phyloP scores from a whole-genome alignment of 208 protist species.

The Trypanosoma boissoni region DNA sequence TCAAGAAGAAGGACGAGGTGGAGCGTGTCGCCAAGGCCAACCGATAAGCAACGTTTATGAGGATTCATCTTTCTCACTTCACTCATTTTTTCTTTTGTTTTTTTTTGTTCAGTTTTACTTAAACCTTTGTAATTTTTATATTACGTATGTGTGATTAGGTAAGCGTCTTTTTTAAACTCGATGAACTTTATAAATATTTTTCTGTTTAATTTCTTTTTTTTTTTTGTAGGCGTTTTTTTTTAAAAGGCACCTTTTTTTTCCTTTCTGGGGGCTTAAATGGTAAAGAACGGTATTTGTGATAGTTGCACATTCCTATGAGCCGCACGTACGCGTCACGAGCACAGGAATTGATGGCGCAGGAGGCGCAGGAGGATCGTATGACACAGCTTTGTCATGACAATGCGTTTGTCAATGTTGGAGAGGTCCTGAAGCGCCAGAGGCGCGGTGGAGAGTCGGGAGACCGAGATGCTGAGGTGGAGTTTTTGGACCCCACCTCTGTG shows the following conservation, averaged over 20 bases:
- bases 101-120: constrained; percentile 4
- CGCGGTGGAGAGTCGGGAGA: constrained; percentile 6
- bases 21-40: constrained; percentile 99
- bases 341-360: constrained; percentile 5
- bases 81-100: constrained; percentile 14
- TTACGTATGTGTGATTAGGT: constrained; percentile 11
- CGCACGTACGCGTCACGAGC: not conserved
- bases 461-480: constrained; percentile 10
- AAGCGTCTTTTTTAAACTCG: constrained; percentile 8
- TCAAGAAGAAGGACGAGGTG: constrained; percentile 99
- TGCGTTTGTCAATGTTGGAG: constrained; percentile 66
- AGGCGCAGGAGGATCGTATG: constrained; percentile 31
- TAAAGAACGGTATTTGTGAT: too few species aligned
- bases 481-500: constrained; percentile 8
- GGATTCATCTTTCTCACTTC: constrained; percentile 6
- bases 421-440: constrained; percentile 30
- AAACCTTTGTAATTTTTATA: constrained; percentile 20
- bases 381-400: constrained; percentile 63
- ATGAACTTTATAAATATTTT: constrained; percentile 4
- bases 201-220: not conserved
- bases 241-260: not conserved
- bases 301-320: too few species aligned
- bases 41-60: constrained; percentile 89
- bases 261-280: not conserved
- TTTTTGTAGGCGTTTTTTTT: not conserved